Evolutionary conservation across 2,329 filamentous ascomycete species (phyloP).

Genomic region (Talaromyces sp.): DNA sequence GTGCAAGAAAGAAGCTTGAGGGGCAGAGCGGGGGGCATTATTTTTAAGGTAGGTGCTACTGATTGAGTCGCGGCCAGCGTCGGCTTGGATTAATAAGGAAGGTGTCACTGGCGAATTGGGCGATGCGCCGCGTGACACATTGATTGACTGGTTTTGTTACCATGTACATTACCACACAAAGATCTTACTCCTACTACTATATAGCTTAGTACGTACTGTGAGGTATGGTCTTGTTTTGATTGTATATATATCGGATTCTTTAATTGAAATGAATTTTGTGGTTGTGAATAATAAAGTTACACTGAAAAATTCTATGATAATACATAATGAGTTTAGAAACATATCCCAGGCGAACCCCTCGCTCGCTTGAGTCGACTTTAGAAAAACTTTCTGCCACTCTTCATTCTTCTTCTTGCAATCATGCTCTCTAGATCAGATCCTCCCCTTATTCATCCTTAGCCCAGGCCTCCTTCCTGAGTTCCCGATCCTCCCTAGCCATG

Average conservation of each 20-base stretch:
- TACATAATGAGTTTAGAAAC: constrained; percentile 10
- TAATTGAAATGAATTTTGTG: constrained; percentile 4
- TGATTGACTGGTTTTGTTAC: too few species aligned
- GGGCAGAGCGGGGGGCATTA: constrained; percentile 23
- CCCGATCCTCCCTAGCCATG: constrained; percentile 59
- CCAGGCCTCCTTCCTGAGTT: constrained; percentile 59
- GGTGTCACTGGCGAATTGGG: constrained; percentile 6
- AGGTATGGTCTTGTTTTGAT: not conserved
- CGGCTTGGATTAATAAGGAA: constrained; percentile 6
- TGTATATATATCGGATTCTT: not conserved
- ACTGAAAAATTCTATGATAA: constrained; percentile 13
- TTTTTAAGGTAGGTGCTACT: not conserved
- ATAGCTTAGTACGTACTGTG: too few species aligned
- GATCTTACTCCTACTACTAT: not conserved
- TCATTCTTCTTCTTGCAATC: not conserved
- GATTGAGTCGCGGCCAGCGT: constrained; percentile 13
- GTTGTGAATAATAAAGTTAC: constrained; percentile 14
- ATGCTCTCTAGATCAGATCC: not conserved
- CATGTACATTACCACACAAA: too few species aligned
- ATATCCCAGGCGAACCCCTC: not conserved
- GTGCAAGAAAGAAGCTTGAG: constrained; percentile 18
- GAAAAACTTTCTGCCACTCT: not conserved
- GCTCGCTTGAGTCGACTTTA: not conserved
- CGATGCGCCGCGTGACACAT: constrained; percentile 2
- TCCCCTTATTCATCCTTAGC: constrained; percentile 51